phyloP scores from a whole-genome alignment of 176 grass and related monocot genomes.

The Zoysia japonica region DNA sequence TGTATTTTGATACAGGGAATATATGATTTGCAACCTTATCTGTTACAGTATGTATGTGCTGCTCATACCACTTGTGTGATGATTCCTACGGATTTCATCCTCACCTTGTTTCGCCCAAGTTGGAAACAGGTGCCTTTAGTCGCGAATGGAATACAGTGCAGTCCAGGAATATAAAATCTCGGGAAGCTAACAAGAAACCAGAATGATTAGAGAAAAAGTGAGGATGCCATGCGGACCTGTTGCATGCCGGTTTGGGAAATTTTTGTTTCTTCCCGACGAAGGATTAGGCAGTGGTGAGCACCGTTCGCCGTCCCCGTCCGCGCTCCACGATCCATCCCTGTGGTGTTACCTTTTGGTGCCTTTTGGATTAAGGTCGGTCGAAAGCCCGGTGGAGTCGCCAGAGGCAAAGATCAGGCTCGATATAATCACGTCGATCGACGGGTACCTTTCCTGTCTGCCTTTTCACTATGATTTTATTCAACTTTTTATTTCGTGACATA shows the following conservation, averaged over 20 bases:
- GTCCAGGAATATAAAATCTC: not conserved
- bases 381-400: slow-evolving; percentile 9
- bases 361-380: slow-evolving; percentile 28
- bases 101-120: slow-evolving; percentile 15
- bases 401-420: not conserved
- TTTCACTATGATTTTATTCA: slow-evolving; percentile 4
- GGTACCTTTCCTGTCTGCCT: slow-evolving; percentile 25
- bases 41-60: not conserved
- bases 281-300: slow-evolving; percentile 37
- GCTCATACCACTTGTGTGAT: not conserved
- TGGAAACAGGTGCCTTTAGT: slow-evolving; percentile 3
- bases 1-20: slow-evolving; percentile 5
- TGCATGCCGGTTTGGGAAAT: slow-evolving; percentile 16
- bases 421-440: not conserved
- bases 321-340: not conserved
- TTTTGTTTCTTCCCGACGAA: slow-evolving; percentile 55
- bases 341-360: not conserved
- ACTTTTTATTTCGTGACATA: not conserved
- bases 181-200: not conserved
- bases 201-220: not conserved
- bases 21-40: not conserved
- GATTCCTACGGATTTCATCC: slow-evolving; percentile 5
- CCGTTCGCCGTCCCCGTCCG: slow-evolving; percentile 22
- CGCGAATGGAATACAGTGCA: not conserved
- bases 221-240: no score